Evolutionary conservation across 2,329 filamentous ascomycete species (phyloP).

Genomic region (Alternaria sp.): DNA sequence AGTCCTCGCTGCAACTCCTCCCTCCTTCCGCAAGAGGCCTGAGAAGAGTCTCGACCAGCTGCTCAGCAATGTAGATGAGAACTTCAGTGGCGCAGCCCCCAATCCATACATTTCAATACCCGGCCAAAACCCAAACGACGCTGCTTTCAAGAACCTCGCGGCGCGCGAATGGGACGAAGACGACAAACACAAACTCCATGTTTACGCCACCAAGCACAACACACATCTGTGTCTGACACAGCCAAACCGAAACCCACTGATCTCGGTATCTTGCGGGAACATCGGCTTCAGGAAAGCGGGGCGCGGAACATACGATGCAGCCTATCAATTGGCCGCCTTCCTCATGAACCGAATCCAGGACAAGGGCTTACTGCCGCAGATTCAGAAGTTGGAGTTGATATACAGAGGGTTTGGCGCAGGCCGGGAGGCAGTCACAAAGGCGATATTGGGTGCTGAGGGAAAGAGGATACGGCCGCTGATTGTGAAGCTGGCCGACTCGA

Average conservation of each 20-base stretch:
- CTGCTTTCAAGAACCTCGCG: conserved; percentile 21
- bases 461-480: conserved; percentile 76
- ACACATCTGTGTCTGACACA: conserved; percentile 89
- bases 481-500: conserved; percentile 80
- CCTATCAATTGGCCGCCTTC: conserved; percentile 86
- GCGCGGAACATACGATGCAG: conserved; percentile 85
- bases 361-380: conserved; percentile 76
- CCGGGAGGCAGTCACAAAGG: conserved; percentile 88
- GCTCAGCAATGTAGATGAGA: conserved; percentile 21
- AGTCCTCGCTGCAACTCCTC: conserved; percentile 15
- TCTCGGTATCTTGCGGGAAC: conserved; percentile 83
- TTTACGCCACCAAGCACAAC: conserved; percentile 91
- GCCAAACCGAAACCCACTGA: conserved; percentile 77
- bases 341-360: conserved; percentile 85
- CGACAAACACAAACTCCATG: conserved; percentile 83
- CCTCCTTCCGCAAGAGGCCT: conserved; percentile 15
- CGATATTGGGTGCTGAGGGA: conserved; percentile 85
- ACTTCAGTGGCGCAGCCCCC: conserved; percentile 21
- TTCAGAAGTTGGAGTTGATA: conserved; percentile 78
- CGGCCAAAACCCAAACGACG: neutral
- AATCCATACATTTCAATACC: conserved; percentile 28
- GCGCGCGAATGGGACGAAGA: conserved; percentile 40
- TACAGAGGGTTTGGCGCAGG: conserved; percentile 86
- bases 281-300: conserved; percentile 88
- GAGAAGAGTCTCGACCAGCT: conserved; percentile 14